Percentiles rank a stretch among this genome's conserved stretches.
These are phyloP conservation scores for Cajanus cajan DNA, from an alignment of 306 rosid species.

Conservation along the genomic window DNA sequence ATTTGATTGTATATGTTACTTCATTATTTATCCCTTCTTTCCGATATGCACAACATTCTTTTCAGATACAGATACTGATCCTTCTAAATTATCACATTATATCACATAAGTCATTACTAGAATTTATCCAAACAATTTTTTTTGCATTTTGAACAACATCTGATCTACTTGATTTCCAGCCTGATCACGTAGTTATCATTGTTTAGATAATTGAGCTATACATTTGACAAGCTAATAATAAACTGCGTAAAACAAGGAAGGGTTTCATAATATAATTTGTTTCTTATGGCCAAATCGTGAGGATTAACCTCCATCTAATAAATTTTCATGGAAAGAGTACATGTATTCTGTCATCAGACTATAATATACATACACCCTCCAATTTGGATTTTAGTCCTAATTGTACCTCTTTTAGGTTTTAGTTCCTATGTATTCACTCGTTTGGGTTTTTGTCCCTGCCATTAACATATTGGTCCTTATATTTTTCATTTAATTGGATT, in stretches of 20 bases:
- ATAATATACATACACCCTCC: background rate
- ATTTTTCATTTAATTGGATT: background rate
- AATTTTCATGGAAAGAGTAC: background rate
- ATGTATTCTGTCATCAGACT: background rate
- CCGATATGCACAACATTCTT: background rate
- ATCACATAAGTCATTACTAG: background rate
- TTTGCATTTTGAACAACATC: background rate
- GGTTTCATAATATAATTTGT: background rate
- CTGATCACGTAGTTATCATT: background rate
- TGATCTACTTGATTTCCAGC: background rate
- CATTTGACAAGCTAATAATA: constrained; percentile 6
- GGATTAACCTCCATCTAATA: background rate
- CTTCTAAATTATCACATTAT: background rate
- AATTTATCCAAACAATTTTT: background rate
- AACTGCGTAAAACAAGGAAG: background rate
- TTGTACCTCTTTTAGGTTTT: background rate
- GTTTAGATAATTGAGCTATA: constrained; percentile 14
- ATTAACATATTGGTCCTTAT: background rate
- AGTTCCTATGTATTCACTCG: background rate
- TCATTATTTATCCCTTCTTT: constrained; percentile 16
- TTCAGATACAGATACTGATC: background rate
- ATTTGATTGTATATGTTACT: constrained; percentile 1
- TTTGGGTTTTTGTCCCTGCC: background rate
- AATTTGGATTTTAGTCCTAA: background rate
- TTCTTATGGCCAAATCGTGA: constrained; percentile 12